Conservation (phyloP, 768 basidiomycete species). For the Cytidiella melzeri region DNA sequence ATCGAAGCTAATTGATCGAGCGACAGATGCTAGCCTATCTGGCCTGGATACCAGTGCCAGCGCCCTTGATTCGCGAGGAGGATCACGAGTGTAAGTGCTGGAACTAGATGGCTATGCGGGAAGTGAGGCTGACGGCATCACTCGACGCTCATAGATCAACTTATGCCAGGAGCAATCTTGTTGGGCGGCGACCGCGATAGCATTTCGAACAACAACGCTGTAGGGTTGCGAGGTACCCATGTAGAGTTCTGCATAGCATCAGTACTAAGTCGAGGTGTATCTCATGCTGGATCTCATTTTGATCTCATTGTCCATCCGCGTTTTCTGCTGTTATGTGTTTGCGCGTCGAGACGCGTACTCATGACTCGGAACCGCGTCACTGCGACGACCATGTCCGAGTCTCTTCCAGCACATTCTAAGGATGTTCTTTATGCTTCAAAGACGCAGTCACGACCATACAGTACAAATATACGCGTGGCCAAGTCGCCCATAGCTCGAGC, state of each 20-base stretch:
- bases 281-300: background rate
- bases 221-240: background rate
- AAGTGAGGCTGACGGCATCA: too few species aligned
- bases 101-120: background rate
- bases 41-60: conserved; percentile 44
- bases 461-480: too few species aligned
- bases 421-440: background rate
- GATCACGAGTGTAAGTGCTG: background rate
- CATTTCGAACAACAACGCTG: background rate
- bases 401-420: conserved; percentile 21
- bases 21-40: conserved; percentile 64
- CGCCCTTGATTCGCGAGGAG: background rate
- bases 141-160: background rate
- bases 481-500: background rate
- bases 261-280: background rate
- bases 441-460: too few species aligned
- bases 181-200: background rate
- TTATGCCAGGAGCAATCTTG: background rate
- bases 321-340: too few species aligned
- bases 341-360: background rate
- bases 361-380: too few species aligned
- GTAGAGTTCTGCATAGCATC: too few species aligned
- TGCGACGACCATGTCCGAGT: too few species aligned
- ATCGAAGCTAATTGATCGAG: conserved; percentile 2
- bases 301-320: background rate